Percentiles rank a stretch among this genome's conserved stretches.
phyloP scores from a whole-genome alignment of 2,329 filamentous ascomycete species.

The Aaosphaeria arxii region DNA sequence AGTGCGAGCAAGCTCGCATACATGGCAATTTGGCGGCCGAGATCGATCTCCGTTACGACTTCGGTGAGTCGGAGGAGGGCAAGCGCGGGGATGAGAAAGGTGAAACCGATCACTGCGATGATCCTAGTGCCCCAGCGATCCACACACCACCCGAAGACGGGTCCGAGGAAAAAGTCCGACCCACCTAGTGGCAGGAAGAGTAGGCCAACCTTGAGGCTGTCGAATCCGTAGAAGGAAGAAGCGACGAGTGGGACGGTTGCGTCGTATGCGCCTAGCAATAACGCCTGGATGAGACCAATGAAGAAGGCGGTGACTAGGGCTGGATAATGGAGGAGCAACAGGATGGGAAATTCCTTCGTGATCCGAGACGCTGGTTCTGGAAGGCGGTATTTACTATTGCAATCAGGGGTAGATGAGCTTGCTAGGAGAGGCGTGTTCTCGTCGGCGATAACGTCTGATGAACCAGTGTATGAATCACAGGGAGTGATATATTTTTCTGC shows the following conservation, averaged over 20 bases:
- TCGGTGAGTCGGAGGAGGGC: constrained; percentile 42
- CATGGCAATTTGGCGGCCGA: constrained; percentile 39
- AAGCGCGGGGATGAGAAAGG: constrained; percentile 42
- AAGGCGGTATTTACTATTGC: constrained; percentile 41
- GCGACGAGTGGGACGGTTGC: constrained; percentile 48
- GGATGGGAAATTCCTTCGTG: constrained; percentile 45
- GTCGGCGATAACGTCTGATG: constrained; percentile 11
- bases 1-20: constrained; percentile 47
- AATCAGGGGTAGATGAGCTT: constrained; percentile 16
- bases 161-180: constrained; percentile 45
- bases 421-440: constrained; percentile 24
- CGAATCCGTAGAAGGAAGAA: constrained; percentile 43
- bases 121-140: constrained; percentile 46
- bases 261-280: constrained; percentile 45
- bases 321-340: constrained; percentile 40
- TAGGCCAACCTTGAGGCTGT: constrained; percentile 42
- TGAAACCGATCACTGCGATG: constrained; percentile 42
- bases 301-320: constrained; percentile 30
- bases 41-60: constrained; percentile 14
- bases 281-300: constrained; percentile 28
- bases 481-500: constrained; percentile 43
- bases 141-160: constrained; percentile 47
- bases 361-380: constrained; percentile 38
- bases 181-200: constrained; percentile 47
- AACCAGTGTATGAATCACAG: constrained; percentile 6